Percentiles rank a stretch among this genome's conserved stretches.
Conservation (phyloP, 176 grass and related monocot species). For the Cocos nucifera region DNA sequence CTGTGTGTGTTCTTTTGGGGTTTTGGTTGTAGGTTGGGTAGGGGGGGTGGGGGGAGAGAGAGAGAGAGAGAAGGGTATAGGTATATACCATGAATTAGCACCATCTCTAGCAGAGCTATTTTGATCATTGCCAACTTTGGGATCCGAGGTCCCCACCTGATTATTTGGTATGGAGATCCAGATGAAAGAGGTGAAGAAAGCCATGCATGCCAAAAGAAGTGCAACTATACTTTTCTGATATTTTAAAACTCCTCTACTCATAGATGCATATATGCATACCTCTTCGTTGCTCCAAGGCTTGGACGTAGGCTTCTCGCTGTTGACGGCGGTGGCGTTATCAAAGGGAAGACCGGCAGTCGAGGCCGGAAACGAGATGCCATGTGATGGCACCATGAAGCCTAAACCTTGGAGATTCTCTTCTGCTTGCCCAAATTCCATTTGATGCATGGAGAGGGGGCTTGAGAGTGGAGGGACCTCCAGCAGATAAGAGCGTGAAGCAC, state of each 20-base stretch:
- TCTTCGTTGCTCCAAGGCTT: neutral
- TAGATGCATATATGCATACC: neutral
- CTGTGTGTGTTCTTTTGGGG: too few species aligned
- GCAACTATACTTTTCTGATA: too few species aligned
- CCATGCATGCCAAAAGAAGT: too few species aligned
- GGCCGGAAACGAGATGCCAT: too few species aligned
- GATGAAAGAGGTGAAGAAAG: too few species aligned
- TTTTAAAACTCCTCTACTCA: too few species aligned
- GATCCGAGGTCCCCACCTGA: conserved; percentile 8
- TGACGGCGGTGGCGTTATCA: neutral
- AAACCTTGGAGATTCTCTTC: neutral
- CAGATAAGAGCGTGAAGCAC: neutral
- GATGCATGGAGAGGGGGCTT: neutral
- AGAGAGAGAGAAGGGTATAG: neutral
- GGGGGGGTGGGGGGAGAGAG: too few species aligned
- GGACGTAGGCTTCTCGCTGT: neutral
- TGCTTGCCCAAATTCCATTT: conserved; percentile 7
- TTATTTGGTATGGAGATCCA: too few species aligned
- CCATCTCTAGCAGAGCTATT: conserved; percentile 11
- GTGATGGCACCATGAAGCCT: too few species aligned
- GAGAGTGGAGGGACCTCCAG: neutral
- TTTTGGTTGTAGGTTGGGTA: too few species aligned
- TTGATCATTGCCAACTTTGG: conserved; percentile 12
- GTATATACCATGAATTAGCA: conserved; percentile 11
- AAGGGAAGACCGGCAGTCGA: too few species aligned